phyloP scores from a whole-genome alignment of 257 asterid species.

The Ligustrum vulgare region DNA sequence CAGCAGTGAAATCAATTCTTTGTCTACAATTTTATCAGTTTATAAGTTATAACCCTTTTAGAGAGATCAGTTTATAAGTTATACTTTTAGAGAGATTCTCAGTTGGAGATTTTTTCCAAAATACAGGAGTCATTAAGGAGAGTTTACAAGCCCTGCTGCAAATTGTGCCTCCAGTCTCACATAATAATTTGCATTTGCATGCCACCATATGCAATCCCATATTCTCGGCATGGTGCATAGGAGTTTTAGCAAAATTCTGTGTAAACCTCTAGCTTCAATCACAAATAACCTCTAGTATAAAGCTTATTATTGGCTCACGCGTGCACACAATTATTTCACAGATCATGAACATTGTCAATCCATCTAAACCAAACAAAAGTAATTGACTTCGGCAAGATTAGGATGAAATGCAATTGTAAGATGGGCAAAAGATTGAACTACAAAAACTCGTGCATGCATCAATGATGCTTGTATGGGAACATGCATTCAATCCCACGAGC shows the following conservation, averaged over 20 bases:
- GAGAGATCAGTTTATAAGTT: background rate
- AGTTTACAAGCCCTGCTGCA: background rate
- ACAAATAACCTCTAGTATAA: background rate
- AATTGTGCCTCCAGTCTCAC: background rate
- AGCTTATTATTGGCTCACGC: background rate
- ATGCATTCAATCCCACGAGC: background rate
- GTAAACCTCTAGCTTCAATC: too few species aligned
- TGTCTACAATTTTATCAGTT: background rate
- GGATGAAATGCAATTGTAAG: background rate
- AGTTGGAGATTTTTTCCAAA: background rate
- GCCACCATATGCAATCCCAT: background rate
- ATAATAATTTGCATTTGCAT: background rate
- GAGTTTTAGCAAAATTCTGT: background rate
- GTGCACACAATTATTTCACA: background rate
- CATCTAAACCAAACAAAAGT: background rate
- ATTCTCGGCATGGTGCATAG: background rate
- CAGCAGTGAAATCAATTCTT: background rate
- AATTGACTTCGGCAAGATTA: background rate
- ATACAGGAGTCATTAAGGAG: background rate
- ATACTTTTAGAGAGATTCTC: background rate
- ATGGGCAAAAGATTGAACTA: background rate
- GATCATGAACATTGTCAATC: background rate
- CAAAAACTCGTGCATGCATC: background rate
- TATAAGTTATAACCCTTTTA: background rate
- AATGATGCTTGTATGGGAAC: background rate